phyloP scores from a whole-genome alignment of 192 early-diverging fungal genomes.

The Spizellomyces punctatus region DNA sequence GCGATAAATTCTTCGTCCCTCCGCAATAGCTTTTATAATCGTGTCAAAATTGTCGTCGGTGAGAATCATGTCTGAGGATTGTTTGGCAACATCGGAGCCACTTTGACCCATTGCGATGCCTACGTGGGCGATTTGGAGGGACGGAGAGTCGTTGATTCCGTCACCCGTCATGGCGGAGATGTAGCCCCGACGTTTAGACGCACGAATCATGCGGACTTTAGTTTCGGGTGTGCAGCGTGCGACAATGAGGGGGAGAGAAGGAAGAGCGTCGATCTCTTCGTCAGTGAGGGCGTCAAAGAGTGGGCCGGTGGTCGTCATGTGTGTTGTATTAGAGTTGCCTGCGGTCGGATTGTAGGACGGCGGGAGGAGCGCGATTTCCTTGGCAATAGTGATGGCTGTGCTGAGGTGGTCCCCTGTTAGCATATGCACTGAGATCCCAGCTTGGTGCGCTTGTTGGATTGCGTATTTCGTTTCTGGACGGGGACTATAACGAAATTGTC shows the following conservation, averaged over 20 bases:
- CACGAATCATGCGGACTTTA: constrained; percentile 41
- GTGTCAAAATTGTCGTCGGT: constrained; percentile 65
- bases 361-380: constrained; percentile 75
- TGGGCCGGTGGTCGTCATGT: constrained; percentile 29
- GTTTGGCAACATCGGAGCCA: constrained; percentile 40
- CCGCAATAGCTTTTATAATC: constrained; percentile 74
- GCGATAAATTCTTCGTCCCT: constrained; percentile 79
- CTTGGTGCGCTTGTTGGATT: constrained; percentile 60
- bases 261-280: constrained; percentile 39
- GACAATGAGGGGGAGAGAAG: constrained; percentile 43
- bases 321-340: background rate
- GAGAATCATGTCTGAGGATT: constrained; percentile 37
- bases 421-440: constrained; percentile 81
- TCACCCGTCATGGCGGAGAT: constrained; percentile 62
- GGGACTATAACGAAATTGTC: constrained; percentile 35
- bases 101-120: constrained; percentile 81
- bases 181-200: constrained; percentile 40
- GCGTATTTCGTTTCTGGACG: constrained; percentile 67
- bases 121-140: constrained; percentile 80
- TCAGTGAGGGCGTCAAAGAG: constrained; percentile 36
- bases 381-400: constrained; percentile 81
- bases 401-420: constrained; percentile 77
- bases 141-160: constrained; percentile 91
- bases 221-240: constrained; percentile 50
- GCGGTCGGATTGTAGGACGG: background rate